Evolutionary conservation across 108 stramenopile species (phyloP).

Genomic region (Fragilariopsis cylindrus): DNA sequence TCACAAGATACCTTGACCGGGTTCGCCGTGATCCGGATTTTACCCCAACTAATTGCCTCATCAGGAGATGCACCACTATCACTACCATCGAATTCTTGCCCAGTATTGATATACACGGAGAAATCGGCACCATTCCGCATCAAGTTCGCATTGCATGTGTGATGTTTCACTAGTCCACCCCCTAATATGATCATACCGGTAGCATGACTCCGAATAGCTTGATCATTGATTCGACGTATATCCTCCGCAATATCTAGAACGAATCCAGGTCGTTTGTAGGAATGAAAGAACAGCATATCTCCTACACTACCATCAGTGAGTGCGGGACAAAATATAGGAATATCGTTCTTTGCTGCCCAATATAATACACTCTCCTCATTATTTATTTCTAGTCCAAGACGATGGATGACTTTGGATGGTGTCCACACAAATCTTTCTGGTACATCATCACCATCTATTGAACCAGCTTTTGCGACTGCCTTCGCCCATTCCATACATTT

Average conservation of each 20-base stretch:
- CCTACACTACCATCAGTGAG: constrained; percentile 98
- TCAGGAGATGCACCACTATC: constrained; percentile 97
- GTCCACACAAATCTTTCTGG: constrained; percentile 79
- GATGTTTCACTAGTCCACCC: constrained; percentile 98
- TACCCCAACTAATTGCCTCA: constrained; percentile 98
- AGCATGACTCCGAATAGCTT: constrained; percentile 87
- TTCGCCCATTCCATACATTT: constrained; percentile 48
- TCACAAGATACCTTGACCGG: constrained; percentile 97
- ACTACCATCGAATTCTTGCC: constrained; percentile 97
- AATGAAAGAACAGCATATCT: constrained; percentile 99
- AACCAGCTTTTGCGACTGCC: constrained; percentile 21
- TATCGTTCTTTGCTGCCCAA: constrained; percentile 96
- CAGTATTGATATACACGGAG: constrained; percentile 98
- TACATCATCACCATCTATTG: constrained; percentile 17
- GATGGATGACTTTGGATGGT: constrained; percentile 93
- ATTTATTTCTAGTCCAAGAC: constrained; percentile 94
- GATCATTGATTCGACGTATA: constrained; percentile 95
- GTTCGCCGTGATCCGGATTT: constrained; percentile 90
- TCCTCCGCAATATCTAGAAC: constrained; percentile 93
- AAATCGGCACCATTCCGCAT: constrained; percentile 99
- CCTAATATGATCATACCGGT: constrained; percentile 98
- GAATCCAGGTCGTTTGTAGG: constrained; percentile 97
- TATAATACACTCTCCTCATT: constrained; percentile 94
- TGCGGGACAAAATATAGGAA: constrained; percentile 99
- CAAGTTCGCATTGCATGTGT: constrained; percentile 99